Base-by-base conservation (phyloP, 1,284 basidiomycete species). In the Cutaneotrichosporon sp. region DNA sequence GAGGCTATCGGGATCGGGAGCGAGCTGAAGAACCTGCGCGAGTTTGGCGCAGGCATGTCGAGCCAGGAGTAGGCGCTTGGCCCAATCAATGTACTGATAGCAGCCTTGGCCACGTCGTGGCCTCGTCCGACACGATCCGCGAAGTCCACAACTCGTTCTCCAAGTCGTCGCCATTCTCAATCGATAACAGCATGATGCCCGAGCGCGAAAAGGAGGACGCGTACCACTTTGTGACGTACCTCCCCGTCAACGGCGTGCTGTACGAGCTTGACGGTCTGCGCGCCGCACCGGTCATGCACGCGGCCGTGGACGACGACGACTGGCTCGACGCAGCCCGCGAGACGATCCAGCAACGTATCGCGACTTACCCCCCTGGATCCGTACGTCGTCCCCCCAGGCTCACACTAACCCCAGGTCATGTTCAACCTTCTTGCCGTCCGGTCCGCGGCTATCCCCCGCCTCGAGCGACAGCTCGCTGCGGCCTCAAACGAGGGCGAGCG, bases 191-290 rank as follows among this genome's bases (percentile, higher is more conserved):
- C 14, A 60, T 68, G 23, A 64, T 66, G 34, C 65, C 70, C 33
- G 65, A 74, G 26, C 81, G 85, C 3, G 86, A 82, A 60, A 86
- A 83, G 56, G 89, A 91, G 67, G 91, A 94, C 63, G 90, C 90
- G 12, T 97, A 92, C 74, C 91, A 96, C 67, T 94, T 94, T 66
- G 84, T 94, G 41, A 84, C 91, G 5, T 97, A 94, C 72, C 75
- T 92, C 44, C 92, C 92, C 4, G 78, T 85, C 43, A 81, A 84
- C 70, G 91, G 88, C 13, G 80, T 81, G 30, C 76, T 97, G 45
- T 94, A 91, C 73, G 92, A 97, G 75, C 80, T 97, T 33, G 92
- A 96, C 70, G 91, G 91, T 4, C 76, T 97, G 59, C 88, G 90
- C 67, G 75, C 79, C 45, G 76, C 80, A 58, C 85, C 91, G 4